These are phyloP conservation scores for Epicoccum nigrum DNA, from an alignment of 2,329 filamentous ascomycete genomes.

Conservation along the genomic window DNA sequence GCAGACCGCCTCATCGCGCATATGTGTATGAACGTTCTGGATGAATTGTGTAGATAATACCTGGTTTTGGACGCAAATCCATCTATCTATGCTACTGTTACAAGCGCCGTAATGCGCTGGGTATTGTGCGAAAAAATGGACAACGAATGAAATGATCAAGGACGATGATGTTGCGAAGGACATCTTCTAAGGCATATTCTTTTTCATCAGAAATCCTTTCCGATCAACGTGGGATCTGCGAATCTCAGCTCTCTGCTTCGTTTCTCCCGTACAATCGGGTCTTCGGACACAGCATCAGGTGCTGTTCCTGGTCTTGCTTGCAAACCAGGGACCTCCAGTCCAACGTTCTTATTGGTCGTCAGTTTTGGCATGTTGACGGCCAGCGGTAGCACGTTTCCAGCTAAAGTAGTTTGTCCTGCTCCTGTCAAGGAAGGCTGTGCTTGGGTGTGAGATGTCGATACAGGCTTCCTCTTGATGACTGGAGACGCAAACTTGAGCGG, in stretches of 20 bases:
- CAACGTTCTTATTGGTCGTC: constrained; percentile 17
- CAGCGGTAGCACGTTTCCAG: constrained; percentile 28
- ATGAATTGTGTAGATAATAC: no score
- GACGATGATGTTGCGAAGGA: no score
- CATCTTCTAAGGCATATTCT: no score
- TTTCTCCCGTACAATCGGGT: constrained; percentile 23
- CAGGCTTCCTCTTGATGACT: constrained; percentile 23
- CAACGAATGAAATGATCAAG: background rate
- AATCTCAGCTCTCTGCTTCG: constrained; percentile 30
- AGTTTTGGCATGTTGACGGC: constrained; percentile 30
- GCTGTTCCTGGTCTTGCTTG: constrained; percentile 6
- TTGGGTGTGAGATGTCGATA: constrained; percentile 8
- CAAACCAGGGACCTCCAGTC: constrained; percentile 28
- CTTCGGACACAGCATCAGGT: constrained; percentile 16
- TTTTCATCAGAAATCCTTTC: constrained; percentile 21
- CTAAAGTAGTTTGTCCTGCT: constrained; percentile 24
- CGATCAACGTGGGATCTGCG: constrained; percentile 27
- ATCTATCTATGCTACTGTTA: constrained; percentile 1
- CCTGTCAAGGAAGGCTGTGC: constrained; percentile 27
- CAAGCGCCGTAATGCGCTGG: constrained; percentile 10
- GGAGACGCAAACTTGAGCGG: constrained; percentile 14
- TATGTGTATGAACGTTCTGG: no score
- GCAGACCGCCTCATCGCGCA: background rate
- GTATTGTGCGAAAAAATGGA: constrained; percentile 9
- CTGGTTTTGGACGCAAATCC: background rate